Conservation (phyloP, 495 filamentous ascomycete species). For the Penicillium taxi region DNA sequence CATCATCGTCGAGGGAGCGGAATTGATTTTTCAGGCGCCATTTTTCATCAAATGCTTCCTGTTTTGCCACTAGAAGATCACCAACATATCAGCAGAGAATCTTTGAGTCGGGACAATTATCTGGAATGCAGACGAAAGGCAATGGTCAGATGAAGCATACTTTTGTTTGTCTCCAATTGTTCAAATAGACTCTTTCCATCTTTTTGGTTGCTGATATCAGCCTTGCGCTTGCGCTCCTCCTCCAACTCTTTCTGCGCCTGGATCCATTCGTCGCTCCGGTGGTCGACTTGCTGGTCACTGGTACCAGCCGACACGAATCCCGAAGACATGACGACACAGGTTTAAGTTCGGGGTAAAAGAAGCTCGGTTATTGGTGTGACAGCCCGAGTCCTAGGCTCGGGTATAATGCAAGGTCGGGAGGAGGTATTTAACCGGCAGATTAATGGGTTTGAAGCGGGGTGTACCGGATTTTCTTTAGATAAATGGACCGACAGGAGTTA, state of each 20-base stretch:
- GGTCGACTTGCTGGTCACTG: conserved; percentile 52
- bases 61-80: conserved; percentile 72
- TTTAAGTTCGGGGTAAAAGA: conserved; percentile 7
- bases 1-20: conserved; percentile 84
- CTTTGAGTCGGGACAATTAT: too few relatives aligned
- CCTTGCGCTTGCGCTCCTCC: conserved; percentile 52
- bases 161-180: conserved; percentile 88
- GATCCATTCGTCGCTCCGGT: conserved; percentile 67
- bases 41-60: conserved; percentile 93
- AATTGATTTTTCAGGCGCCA: conserved; percentile 87
- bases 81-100: conserved; percentile 52
- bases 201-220: conserved; percentile 47
- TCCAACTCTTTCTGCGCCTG: conserved; percentile 72
- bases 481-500: conserved; percentile 8
- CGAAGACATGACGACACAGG: conserved; percentile 53
- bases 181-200: conserved; percentile 74
- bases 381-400: conserved; percentile 8
- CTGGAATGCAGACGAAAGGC: background rate
- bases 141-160: conserved; percentile 39
- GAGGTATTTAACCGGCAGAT: conserved; percentile 15
- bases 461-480: background rate
- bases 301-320: conserved; percentile 88
- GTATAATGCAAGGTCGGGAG: conserved; percentile 12
- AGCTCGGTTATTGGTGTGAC: background rate
- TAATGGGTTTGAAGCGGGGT: conserved; percentile 1